Evolutionary conservation across 441 rosid species (phyloP).

Genomic region (Geranium incanum): DNA sequence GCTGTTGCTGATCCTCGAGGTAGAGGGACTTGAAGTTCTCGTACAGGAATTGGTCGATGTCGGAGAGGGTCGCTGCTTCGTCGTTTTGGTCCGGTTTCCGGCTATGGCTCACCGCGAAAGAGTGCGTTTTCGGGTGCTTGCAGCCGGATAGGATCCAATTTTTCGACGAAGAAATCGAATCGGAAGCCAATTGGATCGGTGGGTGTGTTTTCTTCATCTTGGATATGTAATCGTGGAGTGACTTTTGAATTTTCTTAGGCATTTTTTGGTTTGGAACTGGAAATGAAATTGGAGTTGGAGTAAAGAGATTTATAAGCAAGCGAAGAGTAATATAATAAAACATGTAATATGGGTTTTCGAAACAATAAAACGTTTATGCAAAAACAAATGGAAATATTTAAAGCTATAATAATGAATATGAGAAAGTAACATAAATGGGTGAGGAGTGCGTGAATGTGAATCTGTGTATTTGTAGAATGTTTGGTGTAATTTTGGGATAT

Average conservation of each 20-base stretch:
- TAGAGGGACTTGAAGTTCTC: slow-evolving; percentile 80
- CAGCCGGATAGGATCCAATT: slow-evolving; percentile 47
- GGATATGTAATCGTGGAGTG: slow-evolving; percentile 46
- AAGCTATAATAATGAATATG: too few relatives aligned
- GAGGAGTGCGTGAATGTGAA: too few relatives aligned
- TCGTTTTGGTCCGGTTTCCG: slow-evolving; percentile 8
- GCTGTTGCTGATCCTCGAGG: slow-evolving; percentile 25
- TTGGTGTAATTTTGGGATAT: too few relatives aligned
- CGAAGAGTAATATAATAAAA: too few relatives aligned
- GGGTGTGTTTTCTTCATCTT: slow-evolving; percentile 48
- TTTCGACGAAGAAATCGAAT: slow-evolving; percentile 31
- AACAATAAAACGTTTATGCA: too few relatives aligned
- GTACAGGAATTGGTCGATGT: slow-evolving; percentile 64
- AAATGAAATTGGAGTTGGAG: too few relatives aligned
- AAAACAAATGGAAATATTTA: too few relatives aligned
- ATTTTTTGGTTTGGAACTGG: slow-evolving; percentile 17
- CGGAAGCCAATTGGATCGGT: slow-evolving; percentile 24
- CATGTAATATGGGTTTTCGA: too few relatives aligned
- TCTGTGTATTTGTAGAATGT: too few relatives aligned
- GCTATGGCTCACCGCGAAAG: slow-evolving; percentile 35
- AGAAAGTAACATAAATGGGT: too few relatives aligned
- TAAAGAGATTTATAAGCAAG: too few relatives aligned
- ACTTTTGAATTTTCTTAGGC: slow-evolving; percentile 55
- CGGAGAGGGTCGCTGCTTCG: slow-evolving; percentile 57
- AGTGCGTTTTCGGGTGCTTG: slow-evolving; percentile 53